phyloP scores from a whole-genome alignment of 2,329 filamentous ascomycete species.

The Chaetomium olivaceum region DNA sequence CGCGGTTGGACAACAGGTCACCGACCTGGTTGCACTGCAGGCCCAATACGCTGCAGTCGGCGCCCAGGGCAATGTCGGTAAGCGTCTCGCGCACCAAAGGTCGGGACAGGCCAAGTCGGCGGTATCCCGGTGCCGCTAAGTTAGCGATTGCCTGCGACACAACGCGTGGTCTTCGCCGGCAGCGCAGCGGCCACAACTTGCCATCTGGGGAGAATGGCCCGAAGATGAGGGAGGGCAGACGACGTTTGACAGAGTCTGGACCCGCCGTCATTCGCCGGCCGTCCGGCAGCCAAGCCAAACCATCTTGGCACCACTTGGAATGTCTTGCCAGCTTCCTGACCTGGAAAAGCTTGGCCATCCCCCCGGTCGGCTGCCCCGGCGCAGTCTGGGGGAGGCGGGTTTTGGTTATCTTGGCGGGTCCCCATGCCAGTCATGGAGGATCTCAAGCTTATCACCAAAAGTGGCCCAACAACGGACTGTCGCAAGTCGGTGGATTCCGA shows the following conservation, averaged over 20 bases:
- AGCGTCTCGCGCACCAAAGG: background rate
- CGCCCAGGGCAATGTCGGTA: background rate
- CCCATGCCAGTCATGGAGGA: background rate
- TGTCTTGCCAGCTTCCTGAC: constrained; percentile 29
- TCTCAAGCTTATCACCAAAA: background rate
- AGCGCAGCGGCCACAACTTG: constrained; percentile 15
- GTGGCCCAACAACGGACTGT: background rate
- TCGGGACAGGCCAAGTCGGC: constrained; percentile 27
- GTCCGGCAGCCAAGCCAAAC: constrained; percentile 7
- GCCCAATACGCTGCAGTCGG: background rate
- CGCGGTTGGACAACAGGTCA: background rate
- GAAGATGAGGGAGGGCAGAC: constrained; percentile 12
- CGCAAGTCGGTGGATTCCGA: background rate
- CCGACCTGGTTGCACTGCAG: background rate
- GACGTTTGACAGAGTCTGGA: constrained; percentile 4
- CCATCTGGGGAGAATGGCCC: constrained; percentile 23
- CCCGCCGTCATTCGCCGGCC: constrained; percentile 20
- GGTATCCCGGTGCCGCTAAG: constrained; percentile 29
- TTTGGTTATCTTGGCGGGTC: background rate
- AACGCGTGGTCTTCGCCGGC: constrained; percentile 15
- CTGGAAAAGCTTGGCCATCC: constrained; percentile 25
- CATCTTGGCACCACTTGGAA: constrained; percentile 21
- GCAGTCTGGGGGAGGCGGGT: constrained; percentile 11
- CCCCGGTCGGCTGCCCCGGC: constrained; percentile 16
- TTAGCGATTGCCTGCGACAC: constrained; percentile 1